Conservation (phyloP, 331 rosid species). For the Saraca asoca region DNA sequence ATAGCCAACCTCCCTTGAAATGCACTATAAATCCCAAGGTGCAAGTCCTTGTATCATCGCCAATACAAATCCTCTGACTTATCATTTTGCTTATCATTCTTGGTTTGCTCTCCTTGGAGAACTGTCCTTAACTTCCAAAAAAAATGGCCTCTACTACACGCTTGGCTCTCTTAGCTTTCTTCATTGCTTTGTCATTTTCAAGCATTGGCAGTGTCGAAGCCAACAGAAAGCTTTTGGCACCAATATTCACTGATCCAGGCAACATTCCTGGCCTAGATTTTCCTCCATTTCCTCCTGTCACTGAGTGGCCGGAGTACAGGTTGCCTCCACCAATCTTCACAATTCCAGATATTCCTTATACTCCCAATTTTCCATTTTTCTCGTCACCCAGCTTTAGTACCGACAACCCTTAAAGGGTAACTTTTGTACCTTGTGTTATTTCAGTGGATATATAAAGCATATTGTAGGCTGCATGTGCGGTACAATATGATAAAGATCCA, state of each 20-base stretch:
- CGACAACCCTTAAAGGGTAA: constrained; percentile 9
- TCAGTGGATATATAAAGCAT: not conserved
- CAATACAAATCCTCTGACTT: not conserved
- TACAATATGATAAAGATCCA: constrained; percentile 17
- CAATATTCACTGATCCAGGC: not conserved
- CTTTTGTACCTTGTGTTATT: not conserved
- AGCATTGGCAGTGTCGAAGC: not conserved
- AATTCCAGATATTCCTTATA: not conserved
- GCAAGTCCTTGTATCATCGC: not conserved
- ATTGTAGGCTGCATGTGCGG: not conserved
- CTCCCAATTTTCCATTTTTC: constrained; percentile 2
- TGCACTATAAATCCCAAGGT: not conserved
- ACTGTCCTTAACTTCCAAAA: not conserved
- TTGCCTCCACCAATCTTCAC: constrained; percentile 17
- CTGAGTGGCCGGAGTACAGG: constrained; percentile 25
- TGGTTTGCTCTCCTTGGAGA: not conserved
- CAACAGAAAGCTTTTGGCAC: constrained; percentile 19
- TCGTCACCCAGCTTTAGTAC: not conserved
- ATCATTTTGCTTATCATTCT: not conserved
- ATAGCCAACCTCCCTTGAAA: not conserved
- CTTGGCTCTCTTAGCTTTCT: constrained; percentile 18
- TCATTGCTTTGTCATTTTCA: constrained; percentile 7
- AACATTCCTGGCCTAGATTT: not conserved
- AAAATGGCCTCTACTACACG: constrained; percentile 5
- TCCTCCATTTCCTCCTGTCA: constrained; percentile 16